Evolutionary conservation across 2,329 filamentous ascomycete genomes (phyloP).

Genomic region (Colletotrichum costaricense): DNA sequence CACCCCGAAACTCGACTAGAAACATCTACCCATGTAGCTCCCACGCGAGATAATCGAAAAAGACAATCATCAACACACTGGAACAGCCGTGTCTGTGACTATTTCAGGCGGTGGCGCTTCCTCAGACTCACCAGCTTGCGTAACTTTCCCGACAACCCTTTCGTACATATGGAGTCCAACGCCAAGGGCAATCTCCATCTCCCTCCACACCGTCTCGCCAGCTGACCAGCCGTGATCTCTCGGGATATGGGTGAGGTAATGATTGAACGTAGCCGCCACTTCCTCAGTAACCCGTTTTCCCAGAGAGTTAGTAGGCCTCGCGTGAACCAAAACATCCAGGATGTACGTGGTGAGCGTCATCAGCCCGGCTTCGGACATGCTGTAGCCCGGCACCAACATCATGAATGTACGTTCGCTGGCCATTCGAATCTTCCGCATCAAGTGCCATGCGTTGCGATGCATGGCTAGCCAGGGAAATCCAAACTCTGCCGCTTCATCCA

Average conservation of each 20-base stretch:
- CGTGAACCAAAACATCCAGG: neutral
- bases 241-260: neutral
- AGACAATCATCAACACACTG: neutral
- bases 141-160: neutral
- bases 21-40: neutral
- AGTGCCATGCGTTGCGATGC: neutral
- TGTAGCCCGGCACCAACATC: neutral
- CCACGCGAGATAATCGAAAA: neutral
- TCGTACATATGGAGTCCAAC: neutral
- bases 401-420: neutral
- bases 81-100: neutral
- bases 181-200: neutral
- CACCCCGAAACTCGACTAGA: too few relatives aligned
- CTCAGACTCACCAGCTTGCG: neutral
- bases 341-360: neutral
- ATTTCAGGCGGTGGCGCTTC: neutral
- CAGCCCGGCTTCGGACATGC: neutral
- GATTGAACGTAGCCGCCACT: neutral
- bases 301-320: neutral
- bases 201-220: neutral
- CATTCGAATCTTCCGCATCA: neutral
- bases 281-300: neutral
- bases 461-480: neutral
- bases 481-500: neutral
- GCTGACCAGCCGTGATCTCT: neutral